Evolutionary conservation across 2,329 filamentous ascomycete species (phyloP).

Genomic region (Colletotrichum sp.): DNA sequence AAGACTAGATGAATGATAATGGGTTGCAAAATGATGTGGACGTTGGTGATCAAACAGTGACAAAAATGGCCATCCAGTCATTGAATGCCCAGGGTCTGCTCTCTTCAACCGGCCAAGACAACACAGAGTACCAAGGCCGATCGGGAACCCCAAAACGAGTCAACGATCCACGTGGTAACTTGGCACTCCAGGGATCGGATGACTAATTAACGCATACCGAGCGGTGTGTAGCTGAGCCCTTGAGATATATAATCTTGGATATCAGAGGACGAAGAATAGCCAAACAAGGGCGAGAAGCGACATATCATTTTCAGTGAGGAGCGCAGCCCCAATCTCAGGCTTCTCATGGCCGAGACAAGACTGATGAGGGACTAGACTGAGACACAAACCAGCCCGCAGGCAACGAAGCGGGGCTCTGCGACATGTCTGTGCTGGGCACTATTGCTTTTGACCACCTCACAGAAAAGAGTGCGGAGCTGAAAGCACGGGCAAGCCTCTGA

Average conservation of each 20-base stretch:
- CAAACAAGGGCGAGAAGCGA: not conserved
- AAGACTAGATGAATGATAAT: not conserved
- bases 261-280: not conserved
- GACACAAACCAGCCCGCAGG: not conserved
- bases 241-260: not conserved
- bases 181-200: not conserved
- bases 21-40: not conserved
- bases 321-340: not conserved
- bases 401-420: not conserved
- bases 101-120: not conserved
- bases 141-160: not conserved
- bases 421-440: not conserved
- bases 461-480: not conserved
- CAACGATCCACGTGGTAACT: not conserved
- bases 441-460: not conserved
- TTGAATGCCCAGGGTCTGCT: not conserved
- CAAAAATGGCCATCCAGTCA: not conserved
- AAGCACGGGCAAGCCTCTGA: not conserved
- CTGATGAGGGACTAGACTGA: not conserved
- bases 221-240: not conserved
- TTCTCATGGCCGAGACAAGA: not conserved
- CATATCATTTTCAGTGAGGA: not conserved
- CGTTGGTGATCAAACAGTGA: not conserved
- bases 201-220: not conserved
- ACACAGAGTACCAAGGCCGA: not conserved